Evolutionary conservation across 257 asterid genomes (phyloP), one percentile per base, ranked within the genome.

Genomic region (Jacaranda copaia): DNA sequence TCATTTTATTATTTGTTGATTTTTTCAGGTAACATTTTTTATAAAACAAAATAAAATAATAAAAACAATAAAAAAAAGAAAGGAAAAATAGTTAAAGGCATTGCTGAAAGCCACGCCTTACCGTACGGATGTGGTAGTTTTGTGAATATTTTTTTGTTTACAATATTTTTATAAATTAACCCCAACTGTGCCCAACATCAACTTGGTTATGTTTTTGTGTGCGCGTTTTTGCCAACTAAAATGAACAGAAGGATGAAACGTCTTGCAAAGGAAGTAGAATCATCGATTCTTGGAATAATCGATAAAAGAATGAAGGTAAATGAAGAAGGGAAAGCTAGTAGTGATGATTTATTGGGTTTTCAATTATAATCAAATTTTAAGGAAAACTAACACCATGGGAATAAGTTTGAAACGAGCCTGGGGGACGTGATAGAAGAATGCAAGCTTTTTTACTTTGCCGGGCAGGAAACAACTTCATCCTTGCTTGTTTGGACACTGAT

Each of bases 401-500:
- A 39, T n/a, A 78, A 75, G 79, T 55, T 49, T 6, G 84, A 86
- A 10, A 74, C 85, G 90, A 82, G 76, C 39, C 58, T 79, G 5
- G n/a, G 57, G 2, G 87, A 88, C 1, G 80, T 85, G 4, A 68
- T 88, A 5, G 88, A 88, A 69, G 89, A 88, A 45, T 85, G 88
- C 83, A 85, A 82, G 76, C 73, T 85, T 2, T 88, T 88, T 38
- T 88, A 85, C 62, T 42, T 85, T 53, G 89, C 82, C 0, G 92
- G 92, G 5, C 88, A 88, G 20, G 92, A 88, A 70, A 88, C 89
- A 14, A 84, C 89, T 38, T 43, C 88, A 0, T 10, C 70, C 2
- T 52, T 85, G 79, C 85, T 87, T 9, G 85, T 77, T 0, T 87
- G 88, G 87, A 80, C 89, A 1, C 72, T 85, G 84, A 45, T 87